Percentiles rank a stretch among this genome's conserved stretches.
Conservation (phyloP, 345 rosid species). For the Triadica sebifera region DNA sequence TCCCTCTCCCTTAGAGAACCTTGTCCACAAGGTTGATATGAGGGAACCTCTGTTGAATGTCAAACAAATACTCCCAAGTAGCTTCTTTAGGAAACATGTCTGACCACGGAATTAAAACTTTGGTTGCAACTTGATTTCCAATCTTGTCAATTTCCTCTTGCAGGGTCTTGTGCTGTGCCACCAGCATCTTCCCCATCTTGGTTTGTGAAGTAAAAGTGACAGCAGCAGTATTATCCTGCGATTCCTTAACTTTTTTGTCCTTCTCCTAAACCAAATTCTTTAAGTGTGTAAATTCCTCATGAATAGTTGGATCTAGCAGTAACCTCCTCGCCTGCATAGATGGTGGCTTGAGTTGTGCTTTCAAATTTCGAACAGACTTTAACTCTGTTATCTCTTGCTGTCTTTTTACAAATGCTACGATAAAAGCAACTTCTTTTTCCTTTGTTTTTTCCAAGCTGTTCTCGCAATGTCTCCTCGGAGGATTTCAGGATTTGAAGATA, state of each 20-base stretch:
- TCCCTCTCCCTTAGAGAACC: no score
- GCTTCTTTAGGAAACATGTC: no score
- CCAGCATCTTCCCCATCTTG: constrained; percentile 91
- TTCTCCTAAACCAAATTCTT: constrained; percentile 96
- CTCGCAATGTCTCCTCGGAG: constrained; percentile 78
- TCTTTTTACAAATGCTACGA: constrained; percentile 88
- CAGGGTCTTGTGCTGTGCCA: constrained; percentile 87
- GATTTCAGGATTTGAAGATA: constrained; percentile 77
- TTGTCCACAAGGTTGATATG: no score
- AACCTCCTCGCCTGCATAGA: constrained; percentile 99
- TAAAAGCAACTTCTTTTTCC: constrained; percentile 97
- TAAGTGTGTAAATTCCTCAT: constrained; percentile 86
- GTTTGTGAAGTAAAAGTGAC: constrained; percentile 84
- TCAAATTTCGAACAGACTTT: constrained; percentile 91
- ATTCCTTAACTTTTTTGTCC: constrained; percentile 92
- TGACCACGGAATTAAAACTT: no score
- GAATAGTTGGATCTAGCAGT: constrained; percentile 91
- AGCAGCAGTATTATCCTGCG: constrained; percentile 84
- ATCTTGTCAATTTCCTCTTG: constrained; percentile 98
- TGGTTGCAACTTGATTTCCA: constrained; percentile 90
- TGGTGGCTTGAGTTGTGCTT: constrained; percentile 92
- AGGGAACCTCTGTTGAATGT: no score
- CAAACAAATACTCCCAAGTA: no score
- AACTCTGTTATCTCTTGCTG: constrained; percentile 95
- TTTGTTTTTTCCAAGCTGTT: constrained; percentile 89